These are phyloP conservation scores for Datisca glomerata DNA, from an alignment of 306 rosid genomes.

Conservation along the genomic window DNA sequence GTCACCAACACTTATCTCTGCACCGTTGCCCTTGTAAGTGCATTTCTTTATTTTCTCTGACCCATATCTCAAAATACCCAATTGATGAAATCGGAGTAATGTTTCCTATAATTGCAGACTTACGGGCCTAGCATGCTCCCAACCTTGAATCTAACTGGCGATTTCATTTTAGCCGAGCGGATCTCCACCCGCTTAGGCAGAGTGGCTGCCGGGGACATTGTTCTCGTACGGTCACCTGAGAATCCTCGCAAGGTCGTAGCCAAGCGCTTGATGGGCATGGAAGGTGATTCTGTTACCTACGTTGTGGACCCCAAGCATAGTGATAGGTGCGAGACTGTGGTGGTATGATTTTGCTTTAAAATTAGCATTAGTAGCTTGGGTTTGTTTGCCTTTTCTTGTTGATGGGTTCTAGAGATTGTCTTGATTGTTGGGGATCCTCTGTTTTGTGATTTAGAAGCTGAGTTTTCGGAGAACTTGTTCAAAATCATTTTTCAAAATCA, in stretches of 20 bases:
- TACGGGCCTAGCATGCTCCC: conserved; percentile 91
- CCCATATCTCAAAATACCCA: background rate
- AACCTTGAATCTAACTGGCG: conserved; percentile 17
- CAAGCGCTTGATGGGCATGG: conserved; percentile 67
- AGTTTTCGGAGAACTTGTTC: background rate
- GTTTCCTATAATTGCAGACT: too few species aligned
- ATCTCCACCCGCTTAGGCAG: conserved; percentile 37
- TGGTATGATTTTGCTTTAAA: conserved; percentile 32
- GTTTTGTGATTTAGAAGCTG: background rate
- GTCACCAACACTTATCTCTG: conserved; percentile 28
- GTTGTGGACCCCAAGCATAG: conserved; percentile 33
- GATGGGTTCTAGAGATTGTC: background rate
- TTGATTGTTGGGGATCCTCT: background rate
- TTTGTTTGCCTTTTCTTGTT: background rate
- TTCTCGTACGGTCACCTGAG: conserved; percentile 36
- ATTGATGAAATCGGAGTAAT: too few species aligned
- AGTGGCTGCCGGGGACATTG: conserved; percentile 43
- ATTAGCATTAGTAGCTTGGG: background rate
- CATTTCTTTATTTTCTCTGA: background rate
- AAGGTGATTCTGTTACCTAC: conserved; percentile 53
- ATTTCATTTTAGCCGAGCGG: conserved; percentile 27
- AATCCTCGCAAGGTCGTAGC: conserved; percentile 23
- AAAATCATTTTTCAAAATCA: too few species aligned
- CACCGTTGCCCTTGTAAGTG: conserved; percentile 19
- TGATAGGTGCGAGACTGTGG: conserved; percentile 31